Evolutionary conservation across 352 stramenopile genomes (phyloP), one percentile per base, ranked within the genome.

Genomic region (Elongisporangium undulatum): DNA sequence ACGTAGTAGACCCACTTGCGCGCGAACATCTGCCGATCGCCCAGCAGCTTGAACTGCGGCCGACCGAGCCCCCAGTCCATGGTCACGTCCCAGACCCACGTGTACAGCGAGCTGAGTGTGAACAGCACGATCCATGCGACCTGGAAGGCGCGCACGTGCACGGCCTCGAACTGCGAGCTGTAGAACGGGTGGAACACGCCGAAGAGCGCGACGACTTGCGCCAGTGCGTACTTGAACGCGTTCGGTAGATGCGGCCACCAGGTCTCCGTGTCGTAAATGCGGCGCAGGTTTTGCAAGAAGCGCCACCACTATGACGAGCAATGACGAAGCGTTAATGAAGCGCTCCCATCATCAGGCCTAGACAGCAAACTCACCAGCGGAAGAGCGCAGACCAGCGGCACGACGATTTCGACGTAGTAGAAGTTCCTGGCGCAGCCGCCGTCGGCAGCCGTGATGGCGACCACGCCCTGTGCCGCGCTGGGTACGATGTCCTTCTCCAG

Each of bases 211-310:
- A 96, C 82, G 22, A 94, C 79, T 53, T 95, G 82, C 5, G 86
- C 82, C 0, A 96, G 71, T 9, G 82, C 85, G 71, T 99, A 99
- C 72, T 99, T 99, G 67, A 93, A 88, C 21, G 91, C 92, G 68
- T 99, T 99, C 2, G 94, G 87, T 15, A 99, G 75, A 64, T 98
- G 95, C 3, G 97, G 96, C 73, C 95, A 98, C 74, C 96, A 96
- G 56, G 96, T 92, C 58, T 95, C 84, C 22, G 94, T 98, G 76
- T 99, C 96, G 53, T 97, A 84, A 59, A 98, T 97, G 57, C 95
- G 83, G 26, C 96, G 86, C 17, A 99, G 70, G 69, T 94, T 99
- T 82, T 99, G 96, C 53, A 98, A 91, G 71, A 99, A 99, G 24
- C 96, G 89, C 72, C 98, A 96, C 89, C 95, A 98, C 53, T 76